phyloP scores from a whole-genome alignment of 1,139 yeast species.

The Nakaseomyces kungkrabaensis region DNA sequence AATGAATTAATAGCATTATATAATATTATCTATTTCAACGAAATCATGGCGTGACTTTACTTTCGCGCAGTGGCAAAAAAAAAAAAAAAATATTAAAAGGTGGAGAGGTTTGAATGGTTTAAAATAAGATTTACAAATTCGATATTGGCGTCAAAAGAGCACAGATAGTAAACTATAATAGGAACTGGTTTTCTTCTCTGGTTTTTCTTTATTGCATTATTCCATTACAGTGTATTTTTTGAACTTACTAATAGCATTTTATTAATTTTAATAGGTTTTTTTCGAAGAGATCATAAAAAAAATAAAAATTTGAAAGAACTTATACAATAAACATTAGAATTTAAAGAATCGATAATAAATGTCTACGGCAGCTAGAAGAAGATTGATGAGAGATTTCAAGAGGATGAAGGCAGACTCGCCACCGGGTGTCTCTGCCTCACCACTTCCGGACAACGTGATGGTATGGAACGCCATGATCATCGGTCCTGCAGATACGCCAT shows the following conservation, averaged over 20 bases:
- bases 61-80: background rate
- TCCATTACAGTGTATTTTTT: no score
- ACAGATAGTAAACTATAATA: no score
- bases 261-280: background rate
- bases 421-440: conserved; percentile 95
- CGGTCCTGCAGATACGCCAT: conserved; percentile 97
- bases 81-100: background rate
- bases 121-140: no score
- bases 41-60: background rate
- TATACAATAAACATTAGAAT: no score
- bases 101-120: no score
- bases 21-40: background rate
- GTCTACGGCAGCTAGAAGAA: conserved; percentile 97
- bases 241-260: no score
- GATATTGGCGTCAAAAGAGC: no score
- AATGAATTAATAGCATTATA: no score
- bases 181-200: no score
- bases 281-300: no score
- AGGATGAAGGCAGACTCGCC: conserved; percentile 98
- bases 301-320: no score
- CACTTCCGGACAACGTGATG: conserved; percentile 95
- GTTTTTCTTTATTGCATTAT: no score
- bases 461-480: conserved; percentile 96
- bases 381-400: conserved; percentile 97
- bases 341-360: conserved; percentile 31